Percentiles rank a stretch among this genome's conserved stretches.
Conservation (phyloP, 148 eudicot species). For the Spergularia marina region DNA sequence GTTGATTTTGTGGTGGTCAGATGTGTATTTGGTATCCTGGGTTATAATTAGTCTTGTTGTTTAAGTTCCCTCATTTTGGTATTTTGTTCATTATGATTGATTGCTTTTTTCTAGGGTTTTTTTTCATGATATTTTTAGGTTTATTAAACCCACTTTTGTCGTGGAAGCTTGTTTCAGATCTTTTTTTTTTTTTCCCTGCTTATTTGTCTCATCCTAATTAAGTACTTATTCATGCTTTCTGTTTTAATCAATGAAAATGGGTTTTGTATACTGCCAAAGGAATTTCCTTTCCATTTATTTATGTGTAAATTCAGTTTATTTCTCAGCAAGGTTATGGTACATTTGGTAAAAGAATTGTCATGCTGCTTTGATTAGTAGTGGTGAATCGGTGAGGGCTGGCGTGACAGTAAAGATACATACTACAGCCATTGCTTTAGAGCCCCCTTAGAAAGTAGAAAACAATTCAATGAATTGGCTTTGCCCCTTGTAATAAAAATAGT, state of each 20-base stretch:
- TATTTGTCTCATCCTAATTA: neutral
- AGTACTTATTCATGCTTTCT: slow-evolving; percentile 6
- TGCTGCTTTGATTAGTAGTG: neutral
- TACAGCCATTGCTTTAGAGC: too few relatives aligned
- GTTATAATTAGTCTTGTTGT: too few relatives aligned
- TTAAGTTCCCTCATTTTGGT: too few relatives aligned
- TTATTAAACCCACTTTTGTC: neutral
- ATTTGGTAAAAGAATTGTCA: neutral
- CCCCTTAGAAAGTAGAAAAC: too few relatives aligned
- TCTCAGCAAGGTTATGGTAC: neutral
- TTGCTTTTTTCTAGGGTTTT: slow-evolving; percentile 1
- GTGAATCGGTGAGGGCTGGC: neutral
- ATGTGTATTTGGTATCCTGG: too few relatives aligned
- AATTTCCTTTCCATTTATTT: neutral
- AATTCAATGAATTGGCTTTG: too few relatives aligned
- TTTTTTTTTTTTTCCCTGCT: slow-evolving; percentile 10
- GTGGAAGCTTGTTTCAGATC: slow-evolving; percentile 7
- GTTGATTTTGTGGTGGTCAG: neutral
- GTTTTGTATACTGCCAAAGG: neutral
- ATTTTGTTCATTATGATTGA: neutral
- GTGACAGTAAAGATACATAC: too few relatives aligned
- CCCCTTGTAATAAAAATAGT: neutral
- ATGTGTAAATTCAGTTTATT: slow-evolving; percentile 10
- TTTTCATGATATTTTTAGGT: neutral
- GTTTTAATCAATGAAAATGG: neutral